Evolutionary conservation across 1,284 basidiomycete species (phyloP).

Genomic region (Takashimella tepidaria): DNA sequence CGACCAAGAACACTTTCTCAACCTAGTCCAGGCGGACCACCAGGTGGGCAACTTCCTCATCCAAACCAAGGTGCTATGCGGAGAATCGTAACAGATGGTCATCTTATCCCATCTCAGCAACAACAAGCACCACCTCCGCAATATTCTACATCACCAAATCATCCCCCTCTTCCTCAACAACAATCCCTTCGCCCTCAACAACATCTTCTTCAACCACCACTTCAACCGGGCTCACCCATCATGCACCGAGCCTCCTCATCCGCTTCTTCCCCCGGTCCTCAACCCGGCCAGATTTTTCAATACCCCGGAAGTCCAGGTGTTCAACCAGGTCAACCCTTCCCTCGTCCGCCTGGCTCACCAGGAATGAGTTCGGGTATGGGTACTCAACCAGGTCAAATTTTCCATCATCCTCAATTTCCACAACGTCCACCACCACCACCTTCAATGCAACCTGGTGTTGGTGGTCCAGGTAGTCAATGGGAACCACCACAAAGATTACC

Average conservation of each 20-base stretch:
- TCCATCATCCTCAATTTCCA: slow-evolving; percentile 32
- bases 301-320: slow-evolving; percentile 28
- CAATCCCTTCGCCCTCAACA: slow-evolving; percentile 11
- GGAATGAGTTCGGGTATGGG: slow-evolving; percentile 1
- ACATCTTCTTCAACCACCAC: slow-evolving; percentile 14
- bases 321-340: slow-evolving; percentile 6
- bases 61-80: slow-evolving; percentile 16
- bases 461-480: slow-evolving; percentile 11
- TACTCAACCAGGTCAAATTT: slow-evolving; percentile 34
- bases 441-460: not conserved
- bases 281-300: slow-evolving; percentile 47
- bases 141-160: slow-evolving; percentile 1
- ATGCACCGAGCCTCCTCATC: not conserved
- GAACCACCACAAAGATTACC: slow-evolving; percentile 23
- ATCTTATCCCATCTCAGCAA: too few species aligned
- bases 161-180: slow-evolving; percentile 6
- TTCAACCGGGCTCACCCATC: slow-evolving; percentile 1
- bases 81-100: slow-evolving; percentile 34
- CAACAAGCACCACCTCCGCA: slow-evolving; percentile 9
- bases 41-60: too few species aligned
- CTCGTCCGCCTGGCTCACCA: not conserved
- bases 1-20: slow-evolving; percentile 24
- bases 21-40: slow-evolving; percentile 8
- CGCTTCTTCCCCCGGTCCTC: slow-evolving; percentile 26
- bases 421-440: slow-evolving; percentile 14